Evolutionary conservation across 306 rosid species (phyloP).

Genomic region (Lathyrus aphaca): DNA sequence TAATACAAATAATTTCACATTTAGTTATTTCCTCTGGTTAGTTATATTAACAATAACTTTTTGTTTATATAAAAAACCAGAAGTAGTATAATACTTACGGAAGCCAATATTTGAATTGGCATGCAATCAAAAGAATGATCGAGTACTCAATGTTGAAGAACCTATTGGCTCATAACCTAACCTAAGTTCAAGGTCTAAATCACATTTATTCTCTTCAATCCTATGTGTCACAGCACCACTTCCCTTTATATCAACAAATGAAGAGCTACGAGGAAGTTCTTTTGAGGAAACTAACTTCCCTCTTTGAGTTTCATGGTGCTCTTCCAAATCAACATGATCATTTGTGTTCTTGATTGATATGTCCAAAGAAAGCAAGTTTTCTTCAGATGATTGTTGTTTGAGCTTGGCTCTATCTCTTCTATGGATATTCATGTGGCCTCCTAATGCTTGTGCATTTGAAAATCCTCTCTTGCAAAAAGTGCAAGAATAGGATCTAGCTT

Average conservation of each 20-base stretch:
- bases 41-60: neutral
- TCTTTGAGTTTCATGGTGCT: constrained; percentile 34
- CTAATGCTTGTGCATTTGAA: constrained; percentile 82
- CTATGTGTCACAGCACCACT: neutral
- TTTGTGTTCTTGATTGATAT: constrained; percentile 34
- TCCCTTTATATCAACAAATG: constrained; percentile 30
- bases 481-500: constrained; percentile 57
- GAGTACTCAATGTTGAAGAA: constrained; percentile 47
- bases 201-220: constrained; percentile 41
- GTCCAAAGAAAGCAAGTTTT: constrained; percentile 49
- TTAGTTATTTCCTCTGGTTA: neutral
- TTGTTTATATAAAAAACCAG: neutral
- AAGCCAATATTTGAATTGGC: constrained; percentile 16
- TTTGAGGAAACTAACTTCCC: constrained; percentile 28
- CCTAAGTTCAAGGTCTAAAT: constrained; percentile 66
- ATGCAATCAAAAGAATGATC: constrained; percentile 48
- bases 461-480: constrained; percentile 69
- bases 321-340: constrained; percentile 37
- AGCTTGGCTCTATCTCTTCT: constrained; percentile 72
- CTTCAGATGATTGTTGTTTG: constrained; percentile 62
- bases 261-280: constrained; percentile 42
- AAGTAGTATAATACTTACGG: neutral
- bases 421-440: constrained; percentile 87
- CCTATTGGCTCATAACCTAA: constrained; percentile 49
- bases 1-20: neutral